phyloP scores from a whole-genome alignment of 106 monocot species.

The Xerophyta viscosa region DNA sequence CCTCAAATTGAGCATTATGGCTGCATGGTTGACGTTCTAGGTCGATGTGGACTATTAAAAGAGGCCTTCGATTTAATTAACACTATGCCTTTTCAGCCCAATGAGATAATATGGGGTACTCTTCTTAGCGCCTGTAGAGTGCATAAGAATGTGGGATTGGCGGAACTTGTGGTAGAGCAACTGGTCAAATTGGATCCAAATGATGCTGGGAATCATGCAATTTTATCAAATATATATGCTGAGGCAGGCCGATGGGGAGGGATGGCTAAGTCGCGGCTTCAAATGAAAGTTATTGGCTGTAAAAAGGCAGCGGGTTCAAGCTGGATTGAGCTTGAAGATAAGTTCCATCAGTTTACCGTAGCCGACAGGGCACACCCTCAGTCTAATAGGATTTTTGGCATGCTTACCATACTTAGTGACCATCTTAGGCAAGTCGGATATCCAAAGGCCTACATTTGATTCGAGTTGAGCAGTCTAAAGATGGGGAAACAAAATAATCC shows the following conservation, averaged over 20 bases:
- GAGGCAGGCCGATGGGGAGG: conserved; percentile 54
- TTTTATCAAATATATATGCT: conserved; percentile 74
- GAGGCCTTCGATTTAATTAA: conserved; percentile 53
- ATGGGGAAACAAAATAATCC: background rate
- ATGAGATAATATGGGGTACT: conserved; percentile 78
- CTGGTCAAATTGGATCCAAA: conserved; percentile 33
- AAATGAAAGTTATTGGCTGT: conserved; percentile 39
- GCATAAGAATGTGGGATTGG: conserved; percentile 60
- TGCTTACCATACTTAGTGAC: conserved; percentile 44
- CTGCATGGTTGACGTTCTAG: conserved; percentile 72
- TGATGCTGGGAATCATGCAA: conserved; percentile 57
- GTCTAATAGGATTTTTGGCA: conserved; percentile 34
- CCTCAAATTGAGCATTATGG: conserved; percentile 90
- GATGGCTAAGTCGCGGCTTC: conserved; percentile 46
- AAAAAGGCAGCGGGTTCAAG: conserved; percentile 63
- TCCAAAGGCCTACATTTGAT: conserved; percentile 17
- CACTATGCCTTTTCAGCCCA: conserved; percentile 62
- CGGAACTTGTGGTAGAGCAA: conserved; percentile 49
- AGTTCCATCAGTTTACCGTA: conserved; percentile 61
- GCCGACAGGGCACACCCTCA: conserved; percentile 54
- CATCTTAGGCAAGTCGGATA: conserved; percentile 58
- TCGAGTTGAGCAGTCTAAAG: background rate
- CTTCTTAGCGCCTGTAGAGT: conserved; percentile 60
- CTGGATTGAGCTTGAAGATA: conserved; percentile 59
- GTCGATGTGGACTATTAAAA: conserved; percentile 47